Percentiles rank a stretch among this genome's conserved stretches.
phyloP scores from a whole-genome alignment of 306 rosid genomes.

The Potentilla sterilis region DNA sequence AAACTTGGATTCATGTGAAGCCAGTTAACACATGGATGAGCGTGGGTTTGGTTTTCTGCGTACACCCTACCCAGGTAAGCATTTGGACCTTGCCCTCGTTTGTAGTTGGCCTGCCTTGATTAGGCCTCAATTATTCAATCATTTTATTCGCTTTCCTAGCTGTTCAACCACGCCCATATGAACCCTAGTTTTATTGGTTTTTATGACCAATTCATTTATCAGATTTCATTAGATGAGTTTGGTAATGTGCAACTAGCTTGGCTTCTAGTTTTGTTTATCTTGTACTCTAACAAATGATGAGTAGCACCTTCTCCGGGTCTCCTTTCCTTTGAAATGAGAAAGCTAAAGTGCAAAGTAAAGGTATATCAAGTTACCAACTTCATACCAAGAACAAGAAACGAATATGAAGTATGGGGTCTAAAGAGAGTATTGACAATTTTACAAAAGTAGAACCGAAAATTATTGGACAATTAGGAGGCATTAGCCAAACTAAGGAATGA shows the following conservation, averaged over 20 bases:
- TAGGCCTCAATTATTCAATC: background rate
- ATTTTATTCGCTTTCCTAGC: background rate
- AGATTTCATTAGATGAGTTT: background rate
- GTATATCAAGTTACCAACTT: background rate
- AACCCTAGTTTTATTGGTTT: background rate
- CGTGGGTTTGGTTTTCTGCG: background rate
- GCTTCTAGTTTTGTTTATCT: conserved; percentile 13
- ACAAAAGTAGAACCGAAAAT: background rate
- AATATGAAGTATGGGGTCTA: conserved; percentile 18
- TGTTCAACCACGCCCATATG: conserved; percentile 1
- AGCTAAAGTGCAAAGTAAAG: conserved; percentile 1
- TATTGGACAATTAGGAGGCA: background rate
- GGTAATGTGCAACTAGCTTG: conserved; percentile 1
- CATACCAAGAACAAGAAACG: conserved; percentile 43
- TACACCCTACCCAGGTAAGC: background rate
- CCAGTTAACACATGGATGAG: background rate
- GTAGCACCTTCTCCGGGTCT: background rate
- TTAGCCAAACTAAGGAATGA: background rate
- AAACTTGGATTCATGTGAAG: background rate
- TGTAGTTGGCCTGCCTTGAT: background rate
- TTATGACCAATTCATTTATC: background rate
- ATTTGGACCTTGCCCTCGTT: background rate
- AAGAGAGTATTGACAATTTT: background rate
- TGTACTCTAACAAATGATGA: conserved; percentile 4
- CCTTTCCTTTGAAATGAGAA: conserved; percentile 6